Evolutionary conservation across 2,329 filamentous ascomycete genomes (phyloP).

Genomic region (Uncinocarpus reesii): DNA sequence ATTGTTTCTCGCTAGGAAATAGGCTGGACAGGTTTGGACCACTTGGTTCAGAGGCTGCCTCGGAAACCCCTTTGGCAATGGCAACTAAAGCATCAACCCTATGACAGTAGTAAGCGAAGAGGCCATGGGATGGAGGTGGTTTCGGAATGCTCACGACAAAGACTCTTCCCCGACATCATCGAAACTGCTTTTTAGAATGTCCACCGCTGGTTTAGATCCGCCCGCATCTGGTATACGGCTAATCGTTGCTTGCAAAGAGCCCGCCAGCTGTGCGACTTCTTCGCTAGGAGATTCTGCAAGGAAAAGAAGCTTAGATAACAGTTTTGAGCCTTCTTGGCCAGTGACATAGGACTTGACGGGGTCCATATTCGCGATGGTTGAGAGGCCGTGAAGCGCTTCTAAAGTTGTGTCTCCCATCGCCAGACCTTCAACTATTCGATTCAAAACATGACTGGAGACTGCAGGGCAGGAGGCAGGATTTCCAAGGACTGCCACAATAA

Average conservation of each 20-base stretch:
- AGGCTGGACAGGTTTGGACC: constrained; percentile 35
- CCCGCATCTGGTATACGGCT: constrained; percentile 31
- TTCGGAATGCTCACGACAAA: constrained; percentile 33
- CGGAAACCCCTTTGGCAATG: constrained; percentile 42
- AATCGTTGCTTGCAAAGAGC: constrained; percentile 27
- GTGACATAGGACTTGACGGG: constrained; percentile 37
- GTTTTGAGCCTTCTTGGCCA: constrained; percentile 38
- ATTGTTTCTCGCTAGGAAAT: constrained; percentile 54
- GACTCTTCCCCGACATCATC: constrained; percentile 35
- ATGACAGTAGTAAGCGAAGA: constrained; percentile 24
- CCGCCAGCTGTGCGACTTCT: constrained; percentile 37
- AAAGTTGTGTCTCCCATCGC: constrained; percentile 30
- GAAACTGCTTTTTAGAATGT: constrained; percentile 45
- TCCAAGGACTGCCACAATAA: constrained; percentile 30
- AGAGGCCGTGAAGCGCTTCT: constrained; percentile 37
- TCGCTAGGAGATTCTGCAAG: constrained; percentile 46
- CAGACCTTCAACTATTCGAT: constrained; percentile 33
- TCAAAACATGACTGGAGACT: constrained; percentile 29
- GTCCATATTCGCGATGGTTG: constrained; percentile 34
- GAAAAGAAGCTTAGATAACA: constrained; percentile 44
- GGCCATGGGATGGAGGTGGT: neutral
- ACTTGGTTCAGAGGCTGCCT: neutral
- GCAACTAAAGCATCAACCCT: constrained; percentile 49
- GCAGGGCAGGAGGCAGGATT: constrained; percentile 29
- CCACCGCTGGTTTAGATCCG: constrained; percentile 39